Evolutionary conservation across 1,284 basidiomycete genomes (phyloP).

Genomic region (Trametes pubescens): DNA sequence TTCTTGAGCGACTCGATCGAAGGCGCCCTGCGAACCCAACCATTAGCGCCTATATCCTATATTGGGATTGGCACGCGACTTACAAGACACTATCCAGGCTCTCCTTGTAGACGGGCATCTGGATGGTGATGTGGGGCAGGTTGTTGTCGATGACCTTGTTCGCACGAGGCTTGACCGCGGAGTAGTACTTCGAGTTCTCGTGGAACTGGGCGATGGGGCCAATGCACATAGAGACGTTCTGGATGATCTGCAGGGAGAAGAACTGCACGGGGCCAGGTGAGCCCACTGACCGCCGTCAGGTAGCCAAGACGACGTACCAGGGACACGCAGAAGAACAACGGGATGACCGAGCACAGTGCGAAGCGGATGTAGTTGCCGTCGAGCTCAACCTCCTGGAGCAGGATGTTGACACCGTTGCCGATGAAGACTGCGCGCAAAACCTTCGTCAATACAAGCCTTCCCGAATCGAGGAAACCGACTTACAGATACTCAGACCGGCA

Average conservation of each 20-base stretch:
- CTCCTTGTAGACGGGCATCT: slow-evolving; percentile 67
- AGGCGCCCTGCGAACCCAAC: slow-evolving; percentile 44
- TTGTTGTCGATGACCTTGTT: slow-evolving; percentile 52
- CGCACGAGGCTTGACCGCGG: slow-evolving; percentile 49
- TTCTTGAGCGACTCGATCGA: slow-evolving; percentile 57
- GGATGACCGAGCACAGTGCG: slow-evolving; percentile 49
- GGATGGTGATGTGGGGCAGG: slow-evolving; percentile 62
- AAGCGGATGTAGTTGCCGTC: slow-evolving; percentile 56
- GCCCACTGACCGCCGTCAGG: slow-evolving; percentile 17
- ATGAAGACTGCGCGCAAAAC: slow-evolving; percentile 45
- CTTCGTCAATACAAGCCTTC: slow-evolving; percentile 7
- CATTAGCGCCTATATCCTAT: background rate
- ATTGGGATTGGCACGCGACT: slow-evolving; percentile 20
- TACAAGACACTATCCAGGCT: slow-evolving; percentile 48
- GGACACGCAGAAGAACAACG: slow-evolving; percentile 54
- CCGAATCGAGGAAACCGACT: slow-evolving; percentile 19
- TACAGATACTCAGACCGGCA: slow-evolving; percentile 48
- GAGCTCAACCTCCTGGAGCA: slow-evolving; percentile 54
- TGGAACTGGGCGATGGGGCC: slow-evolving; percentile 61
- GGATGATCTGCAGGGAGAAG: slow-evolving; percentile 49
- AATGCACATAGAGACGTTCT: slow-evolving; percentile 49
- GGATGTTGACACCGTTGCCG: slow-evolving; percentile 48
- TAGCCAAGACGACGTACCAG: slow-evolving; percentile 37
- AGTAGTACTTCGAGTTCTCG: slow-evolving; percentile 58
- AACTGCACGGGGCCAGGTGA: slow-evolving; percentile 36